Percentiles rank a stretch among this genome's conserved stretches.
Conservation (phyloP, 441 rosid genomes). For the Melianthus villosus region DNA sequence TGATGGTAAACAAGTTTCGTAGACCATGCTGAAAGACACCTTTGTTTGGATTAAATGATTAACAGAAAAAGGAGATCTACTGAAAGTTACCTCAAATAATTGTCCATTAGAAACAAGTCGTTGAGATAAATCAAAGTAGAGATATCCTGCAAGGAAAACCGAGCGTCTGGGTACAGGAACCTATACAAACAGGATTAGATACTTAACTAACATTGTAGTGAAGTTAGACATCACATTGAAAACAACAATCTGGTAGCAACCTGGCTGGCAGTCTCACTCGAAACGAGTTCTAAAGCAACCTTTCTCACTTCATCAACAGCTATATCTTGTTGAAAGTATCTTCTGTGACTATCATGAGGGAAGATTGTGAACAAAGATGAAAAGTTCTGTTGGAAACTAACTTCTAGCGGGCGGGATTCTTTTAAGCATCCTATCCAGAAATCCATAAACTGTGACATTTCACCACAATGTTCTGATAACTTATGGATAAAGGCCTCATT, state of each 20-base stretch:
- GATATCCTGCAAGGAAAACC: conserved; percentile 55
- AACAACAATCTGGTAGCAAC: neutral
- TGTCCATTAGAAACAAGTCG: conserved; percentile 42
- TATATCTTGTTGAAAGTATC: conserved; percentile 17
- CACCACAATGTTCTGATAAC: conserved; percentile 37
- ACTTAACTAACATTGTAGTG: conserved; percentile 6
- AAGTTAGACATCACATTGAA: neutral
- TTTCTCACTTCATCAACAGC: conserved; percentile 39
- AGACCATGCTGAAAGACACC: no score
- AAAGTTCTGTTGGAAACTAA: conserved; percentile 53
- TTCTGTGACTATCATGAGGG: conserved; percentile 14
- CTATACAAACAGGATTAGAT: conserved; percentile 17
- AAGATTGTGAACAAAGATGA: conserved; percentile 18
- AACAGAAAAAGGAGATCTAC: conserved; percentile 13
- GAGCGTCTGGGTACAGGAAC: conserved; percentile 32
- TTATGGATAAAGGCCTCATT: conserved; percentile 33
- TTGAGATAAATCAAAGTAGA: conserved; percentile 70
- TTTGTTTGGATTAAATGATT: no score
- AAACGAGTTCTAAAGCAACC: conserved; percentile 41
- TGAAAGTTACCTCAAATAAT: conserved; percentile 50
- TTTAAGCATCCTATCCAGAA: conserved; percentile 62
- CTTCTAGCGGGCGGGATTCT: conserved; percentile 35
- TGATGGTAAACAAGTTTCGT: no score
- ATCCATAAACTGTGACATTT: conserved; percentile 27
- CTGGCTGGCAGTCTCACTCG: conserved; percentile 33